Evolutionary conservation across 768 basidiomycete species (phyloP).

Genomic region (Coprinopsis strossmayeri): DNA sequence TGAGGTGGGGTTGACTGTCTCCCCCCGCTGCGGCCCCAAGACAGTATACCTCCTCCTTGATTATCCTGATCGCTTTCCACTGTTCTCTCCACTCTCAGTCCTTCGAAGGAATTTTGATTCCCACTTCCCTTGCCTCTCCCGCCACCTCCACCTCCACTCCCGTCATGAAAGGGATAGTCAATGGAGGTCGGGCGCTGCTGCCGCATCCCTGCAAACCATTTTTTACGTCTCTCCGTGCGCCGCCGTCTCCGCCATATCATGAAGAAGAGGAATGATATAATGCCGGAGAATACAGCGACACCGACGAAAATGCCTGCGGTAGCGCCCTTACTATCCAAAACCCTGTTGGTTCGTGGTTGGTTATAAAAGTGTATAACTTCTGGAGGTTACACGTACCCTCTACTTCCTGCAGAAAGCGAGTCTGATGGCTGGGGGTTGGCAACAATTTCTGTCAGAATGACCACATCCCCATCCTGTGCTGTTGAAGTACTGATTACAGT

Average conservation of each 20-base stretch:
- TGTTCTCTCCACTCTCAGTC: no score
- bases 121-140: not conserved
- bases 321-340: constrained; percentile 61
- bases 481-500: constrained; percentile 43
- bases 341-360: constrained; percentile 25
- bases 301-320: constrained; percentile 72
- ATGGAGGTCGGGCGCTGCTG: constrained; percentile 21
- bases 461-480: constrained; percentile 33
- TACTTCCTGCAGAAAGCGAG: not conserved
- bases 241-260: constrained; percentile 38
- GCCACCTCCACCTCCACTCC: not conserved
- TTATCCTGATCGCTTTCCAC: constrained; percentile 14
- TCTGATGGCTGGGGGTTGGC: constrained; percentile 38
- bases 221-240: constrained; percentile 27
- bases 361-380: not conserved
- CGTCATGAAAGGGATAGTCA: not conserved
- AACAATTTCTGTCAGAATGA: constrained; percentile 46
- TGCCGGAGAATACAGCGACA: constrained; percentile 50
- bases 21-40: not conserved
- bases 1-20: not conserved
- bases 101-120: no score
- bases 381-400: not conserved
- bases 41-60: not conserved
- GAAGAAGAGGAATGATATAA: constrained; percentile 36
- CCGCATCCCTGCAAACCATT: constrained; percentile 31